These are phyloP conservation scores for Prunus salicina DNA, from an alignment of 306 rosid species.

Conservation along the genomic window DNA sequence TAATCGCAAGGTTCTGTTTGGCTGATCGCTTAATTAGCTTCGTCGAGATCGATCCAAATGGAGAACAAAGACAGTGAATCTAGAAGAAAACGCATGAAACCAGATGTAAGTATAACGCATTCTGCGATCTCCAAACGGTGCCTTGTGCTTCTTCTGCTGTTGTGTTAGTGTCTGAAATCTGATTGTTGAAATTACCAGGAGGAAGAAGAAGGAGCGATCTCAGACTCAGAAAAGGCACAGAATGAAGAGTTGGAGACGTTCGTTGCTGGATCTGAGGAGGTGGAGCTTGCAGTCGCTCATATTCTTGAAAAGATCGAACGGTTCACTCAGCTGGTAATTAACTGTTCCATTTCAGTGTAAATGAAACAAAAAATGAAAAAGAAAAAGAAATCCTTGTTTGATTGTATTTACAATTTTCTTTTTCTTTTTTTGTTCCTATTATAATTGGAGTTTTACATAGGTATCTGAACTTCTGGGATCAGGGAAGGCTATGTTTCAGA, in stretches of 20 bases:
- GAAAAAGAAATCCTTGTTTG: neutral
- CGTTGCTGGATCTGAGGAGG: conserved; percentile 56
- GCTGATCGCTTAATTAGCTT: neutral
- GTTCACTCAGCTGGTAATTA: conserved; percentile 70
- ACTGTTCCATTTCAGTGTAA: neutral
- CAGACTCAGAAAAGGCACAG: conserved; percentile 38
- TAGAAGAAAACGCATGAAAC: conserved; percentile 1
- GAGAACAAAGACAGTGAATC: neutral
- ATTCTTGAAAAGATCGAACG: conserved; percentile 64
- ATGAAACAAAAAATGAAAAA: neutral
- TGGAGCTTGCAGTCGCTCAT: conserved; percentile 58
- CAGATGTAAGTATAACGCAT: neutral
- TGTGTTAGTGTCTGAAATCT: neutral
- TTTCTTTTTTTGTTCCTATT: neutral
- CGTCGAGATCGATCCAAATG: conserved; percentile 6
- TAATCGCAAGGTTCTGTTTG: neutral
- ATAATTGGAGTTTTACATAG: conserved; percentile 28
- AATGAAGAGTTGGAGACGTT: conserved; percentile 41
- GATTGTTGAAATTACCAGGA: conserved; percentile 6
- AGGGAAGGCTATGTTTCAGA: conserved; percentile 65
- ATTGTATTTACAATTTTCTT: neutral
- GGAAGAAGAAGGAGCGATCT: conserved; percentile 40
- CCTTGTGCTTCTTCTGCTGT: neutral
- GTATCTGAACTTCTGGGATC: conserved; percentile 79
- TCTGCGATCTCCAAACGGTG: neutral